Conservation (phyloP, 306 rosid genomes). For the Fagus crenata region DNA sequence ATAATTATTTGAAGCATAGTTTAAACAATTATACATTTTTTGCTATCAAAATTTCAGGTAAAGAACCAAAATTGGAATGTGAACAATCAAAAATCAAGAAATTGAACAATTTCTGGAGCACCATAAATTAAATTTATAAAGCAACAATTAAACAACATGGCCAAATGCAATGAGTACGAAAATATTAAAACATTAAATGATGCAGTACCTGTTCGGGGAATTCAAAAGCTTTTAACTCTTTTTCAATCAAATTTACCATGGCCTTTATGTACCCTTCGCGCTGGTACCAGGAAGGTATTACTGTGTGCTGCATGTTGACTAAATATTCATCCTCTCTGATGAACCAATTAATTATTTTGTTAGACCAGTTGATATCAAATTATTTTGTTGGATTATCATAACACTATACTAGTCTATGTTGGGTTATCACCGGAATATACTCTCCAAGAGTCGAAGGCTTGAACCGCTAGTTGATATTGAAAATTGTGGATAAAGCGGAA, state of each 20-base stretch:
- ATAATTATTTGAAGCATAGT: neutral
- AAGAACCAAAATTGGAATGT: neutral
- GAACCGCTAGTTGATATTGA: slow-evolving; percentile 98
- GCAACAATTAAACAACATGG: neutral
- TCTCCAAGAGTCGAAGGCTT: slow-evolving; percentile 95
- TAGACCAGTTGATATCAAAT: slow-evolving; percentile 29
- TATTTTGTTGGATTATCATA: slow-evolving; percentile 5
- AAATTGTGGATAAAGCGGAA: slow-evolving; percentile 98
- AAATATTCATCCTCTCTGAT: slow-evolving; percentile 90
- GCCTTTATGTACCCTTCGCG: slow-evolving; percentile 96
- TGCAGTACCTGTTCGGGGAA: slow-evolving; percentile 57
- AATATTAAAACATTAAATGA: slow-evolving; percentile 19
- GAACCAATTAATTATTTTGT: slow-evolving; percentile 27
- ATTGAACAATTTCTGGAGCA: neutral
- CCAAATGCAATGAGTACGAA: neutral
- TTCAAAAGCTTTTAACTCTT: slow-evolving; percentile 65
- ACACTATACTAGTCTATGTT: slow-evolving; percentile 4
- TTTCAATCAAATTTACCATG: slow-evolving; percentile 89
- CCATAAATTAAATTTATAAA: neutral
- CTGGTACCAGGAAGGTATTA: slow-evolving; percentile 97
- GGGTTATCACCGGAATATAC: slow-evolving; percentile 73
- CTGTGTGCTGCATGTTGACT: slow-evolving; percentile 98
- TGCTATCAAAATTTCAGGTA: neutral
- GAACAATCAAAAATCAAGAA: neutral
- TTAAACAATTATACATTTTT: neutral